Base-by-base conservation (phyloP, 345 rosid genomes). In the Gossypium mustelinum region DNA sequence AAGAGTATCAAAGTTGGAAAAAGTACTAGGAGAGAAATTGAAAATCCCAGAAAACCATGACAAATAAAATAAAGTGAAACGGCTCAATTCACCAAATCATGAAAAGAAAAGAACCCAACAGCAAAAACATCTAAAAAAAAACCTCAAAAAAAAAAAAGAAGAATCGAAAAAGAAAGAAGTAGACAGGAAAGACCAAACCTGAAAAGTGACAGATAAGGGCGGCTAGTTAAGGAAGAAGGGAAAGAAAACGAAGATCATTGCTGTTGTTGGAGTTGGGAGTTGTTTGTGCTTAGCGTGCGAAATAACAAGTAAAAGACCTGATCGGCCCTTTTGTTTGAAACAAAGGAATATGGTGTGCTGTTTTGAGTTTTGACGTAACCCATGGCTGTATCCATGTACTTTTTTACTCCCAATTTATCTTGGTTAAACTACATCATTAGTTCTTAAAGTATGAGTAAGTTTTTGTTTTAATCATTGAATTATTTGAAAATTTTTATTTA, bases 21-120 rank as follows among this genome's bases (percentile, higher is more conserved):
- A 34, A 59, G 29, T 5, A 17, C 2, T 11, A 17, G 22, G 18
- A 18, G 1, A 8, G 11, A 52, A 41, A 72, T 64, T 48, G 39
- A 60, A 64, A 68, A 57, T 61, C 59, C 44, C 62, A 48, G 55
- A 25, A 63, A 20, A 54, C 13, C 34, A 50, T 41, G 60, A 70
- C n/a, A n/a, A 3, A 12, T 75, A 17, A 75, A 59, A 77, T 70
- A 12, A 51, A 75, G 75, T 71, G 70, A 50, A 22, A 39, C 7
- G 10, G 73, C 81, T 78, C 73, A 81, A 54, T 67, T 77, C 81
- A 69, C 51, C 66, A 84, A 76, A 83, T 41, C 54, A 74, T 22
- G 50, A 55, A 76, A 64, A 1, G 77, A 79, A 77, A 7, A 68
- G 34, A 82, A 72, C 65, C 79, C 74, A 72, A 18, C 0, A 70